Evolutionary conservation across 768 basidiomycete genomes (phyloP), one percentile per base, ranked within the genome.

Genomic region (Leucosporidium creatinivorum): DNA sequence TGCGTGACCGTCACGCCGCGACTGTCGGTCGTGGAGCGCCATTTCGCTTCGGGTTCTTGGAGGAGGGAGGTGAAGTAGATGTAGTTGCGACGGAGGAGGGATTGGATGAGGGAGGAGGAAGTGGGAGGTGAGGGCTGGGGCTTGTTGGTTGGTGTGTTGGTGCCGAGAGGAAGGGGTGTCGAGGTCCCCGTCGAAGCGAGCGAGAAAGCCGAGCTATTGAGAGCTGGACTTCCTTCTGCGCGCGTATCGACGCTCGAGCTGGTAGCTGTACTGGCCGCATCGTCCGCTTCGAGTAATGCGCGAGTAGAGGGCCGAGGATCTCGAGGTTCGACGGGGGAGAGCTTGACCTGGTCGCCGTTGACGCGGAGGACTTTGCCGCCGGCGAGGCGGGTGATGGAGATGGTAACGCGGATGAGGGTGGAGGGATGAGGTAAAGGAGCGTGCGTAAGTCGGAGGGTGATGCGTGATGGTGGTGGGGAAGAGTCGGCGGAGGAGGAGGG

Each of bases 31-130:
- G 69, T 61, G 65, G n/a, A 50, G 75, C 86, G 86, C 94, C 94
- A 99, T 78, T 99, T 99, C 4, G 92, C 91, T 78, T 97, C 93
- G 0, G 96, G 96, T 75, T 98, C 94, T 78, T 98, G 96, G 58
- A 99, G 79, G 58, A 99, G 81, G 0, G 93, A 96, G 1, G 93
- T 93, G 77, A 99, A 98, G 78, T 98, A 97, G 62, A 98, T 97
- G 75, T 99, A 99, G 77, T 90, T 94, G 67, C 96, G 83, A 75
- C 87, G 85, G 26, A 97, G 89, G 70, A 92, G 82, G 8, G 89
- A 86, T 21, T 89, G 75, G n/a, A 98, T 88, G 5, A 87, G 25
- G 13, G 62, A 39, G 26, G 63, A 50, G 17, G 72, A 69, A 18
- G 47, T 13, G 23, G 64, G 58, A 33, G 68, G 58, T 21, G 61